Evolutionary conservation across 805 yeast species (phyloP).

Genomic region (Geotrichum ghanense): DNA sequence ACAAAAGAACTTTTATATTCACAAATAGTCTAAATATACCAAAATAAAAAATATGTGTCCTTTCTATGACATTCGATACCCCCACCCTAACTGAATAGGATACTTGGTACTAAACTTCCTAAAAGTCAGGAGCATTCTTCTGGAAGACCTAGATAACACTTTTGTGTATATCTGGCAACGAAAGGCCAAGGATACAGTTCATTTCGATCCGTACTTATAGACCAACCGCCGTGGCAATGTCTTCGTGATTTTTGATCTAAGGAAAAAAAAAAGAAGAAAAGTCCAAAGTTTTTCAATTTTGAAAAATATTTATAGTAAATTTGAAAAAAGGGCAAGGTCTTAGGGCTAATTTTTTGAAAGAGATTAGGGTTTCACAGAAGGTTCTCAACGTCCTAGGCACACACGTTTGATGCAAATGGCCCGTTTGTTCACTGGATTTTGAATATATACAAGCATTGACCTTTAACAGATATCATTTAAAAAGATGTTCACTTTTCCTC

Average conservation of each 20-base stretch:
- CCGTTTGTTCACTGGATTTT: no score
- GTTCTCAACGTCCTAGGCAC: no score
- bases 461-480: no score
- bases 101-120: conserved; percentile 26
- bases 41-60: conserved; percentile 20
- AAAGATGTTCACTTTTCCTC: background rate
- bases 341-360: no score
- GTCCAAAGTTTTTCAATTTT: background rate
- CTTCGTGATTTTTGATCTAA: conserved; percentile 27
- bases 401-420: no score
- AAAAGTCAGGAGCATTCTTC: conserved; percentile 23
- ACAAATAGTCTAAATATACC: background rate
- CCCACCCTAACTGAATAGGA: conserved; percentile 19
- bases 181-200: conserved; percentile 13
- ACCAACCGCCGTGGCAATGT: conserved; percentile 26
- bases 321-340: no score
- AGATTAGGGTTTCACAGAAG: no score
- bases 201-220: conserved; percentile 12
- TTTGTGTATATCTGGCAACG: conserved; percentile 26
- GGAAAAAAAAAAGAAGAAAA: conserved; percentile 15
- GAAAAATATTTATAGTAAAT: no score
- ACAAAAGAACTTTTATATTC: no score
- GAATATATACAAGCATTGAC: no score
- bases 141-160: conserved; percentile 20
- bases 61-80: conserved; percentile 25